phyloP scores from a whole-genome alignment of 2,329 filamentous ascomycete species.

The Lizonia empirigonia region DNA sequence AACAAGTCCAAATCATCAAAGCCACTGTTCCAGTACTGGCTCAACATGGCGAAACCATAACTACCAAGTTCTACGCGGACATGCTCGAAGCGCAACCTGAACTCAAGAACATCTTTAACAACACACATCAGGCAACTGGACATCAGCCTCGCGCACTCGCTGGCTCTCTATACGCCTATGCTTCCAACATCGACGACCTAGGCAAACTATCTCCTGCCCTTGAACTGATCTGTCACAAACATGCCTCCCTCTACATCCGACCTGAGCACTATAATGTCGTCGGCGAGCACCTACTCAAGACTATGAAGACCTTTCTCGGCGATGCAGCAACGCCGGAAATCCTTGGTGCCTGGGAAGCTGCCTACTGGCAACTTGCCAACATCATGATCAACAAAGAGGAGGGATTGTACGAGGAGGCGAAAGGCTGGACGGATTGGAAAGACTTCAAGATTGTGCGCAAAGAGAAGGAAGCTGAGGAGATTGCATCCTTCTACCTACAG shows the following conservation, averaged over 20 bases:
- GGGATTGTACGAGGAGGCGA: constrained; percentile 65
- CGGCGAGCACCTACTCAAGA: constrained; percentile 69
- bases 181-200: constrained; percentile 72
- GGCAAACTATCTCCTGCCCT: constrained; percentile 61
- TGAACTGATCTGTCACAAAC: constrained; percentile 77
- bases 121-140: constrained; percentile 69
- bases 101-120: constrained; percentile 74
- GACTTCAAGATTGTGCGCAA: constrained; percentile 70
- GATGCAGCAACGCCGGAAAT: constrained; percentile 68
- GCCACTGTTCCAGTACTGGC: constrained; percentile 72
- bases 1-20: constrained; percentile 69
- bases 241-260: constrained; percentile 70
- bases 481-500: constrained; percentile 72
- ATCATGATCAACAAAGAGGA: constrained; percentile 72
- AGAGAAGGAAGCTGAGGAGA: constrained; percentile 68
- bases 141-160: constrained; percentile 74
- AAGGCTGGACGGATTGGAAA: constrained; percentile 70
- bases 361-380: constrained; percentile 74
- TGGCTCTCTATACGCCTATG: constrained; percentile 71
- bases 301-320: constrained; percentile 71
- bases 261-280: constrained; percentile 74
- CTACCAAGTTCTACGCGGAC: constrained; percentile 72
- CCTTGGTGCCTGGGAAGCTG: constrained; percentile 70
- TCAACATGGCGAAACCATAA: constrained; percentile 71
- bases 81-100: constrained; percentile 69